Conservation (phyloP, 441 rosid species). For the Macaranga tanarius region DNA sequence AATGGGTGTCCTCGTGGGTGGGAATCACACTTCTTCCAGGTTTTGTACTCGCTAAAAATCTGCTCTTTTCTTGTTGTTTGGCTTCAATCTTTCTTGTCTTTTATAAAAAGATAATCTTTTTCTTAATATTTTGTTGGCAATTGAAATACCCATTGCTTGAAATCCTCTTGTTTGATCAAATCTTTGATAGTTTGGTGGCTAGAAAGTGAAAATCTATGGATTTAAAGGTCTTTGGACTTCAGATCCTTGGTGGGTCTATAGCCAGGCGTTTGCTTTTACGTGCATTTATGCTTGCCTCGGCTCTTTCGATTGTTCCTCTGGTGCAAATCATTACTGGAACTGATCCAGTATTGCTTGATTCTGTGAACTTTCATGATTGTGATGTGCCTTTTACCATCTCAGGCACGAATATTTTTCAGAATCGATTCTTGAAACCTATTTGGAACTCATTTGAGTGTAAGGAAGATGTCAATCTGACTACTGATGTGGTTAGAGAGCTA, state of each 20-base stretch:
- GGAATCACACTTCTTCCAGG: constrained; percentile 86
- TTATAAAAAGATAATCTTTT: not conserved
- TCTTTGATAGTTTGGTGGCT: constrained; percentile 15
- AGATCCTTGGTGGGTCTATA: constrained; percentile 34
- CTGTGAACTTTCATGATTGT: constrained; percentile 18
- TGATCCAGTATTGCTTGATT: constrained; percentile 27
- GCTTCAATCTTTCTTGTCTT: constrained; percentile 33
- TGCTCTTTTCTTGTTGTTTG: constrained; percentile 7
- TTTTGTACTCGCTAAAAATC: constrained; percentile 65
- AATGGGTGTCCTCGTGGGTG: constrained; percentile 86
- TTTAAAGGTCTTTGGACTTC: constrained; percentile 39
- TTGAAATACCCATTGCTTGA: not conserved
- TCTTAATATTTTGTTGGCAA: not conserved
- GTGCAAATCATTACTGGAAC: constrained; percentile 40
- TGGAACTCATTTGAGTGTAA: constrained; percentile 39
- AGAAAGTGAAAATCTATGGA: constrained; percentile 39
- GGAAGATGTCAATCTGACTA: constrained; percentile 42
- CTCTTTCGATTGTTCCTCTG: constrained; percentile 41
- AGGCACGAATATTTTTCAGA: constrained; percentile 26
- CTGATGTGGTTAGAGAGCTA: constrained; percentile 49
- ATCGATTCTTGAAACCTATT: constrained; percentile 43
- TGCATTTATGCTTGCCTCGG: constrained; percentile 41
- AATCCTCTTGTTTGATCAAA: constrained; percentile 19
- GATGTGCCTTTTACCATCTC: constrained; percentile 20
- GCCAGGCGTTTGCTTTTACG: constrained; percentile 50